Evolutionary conservation across 331 rosid species (phyloP), one percentile per base, ranked within the genome.

Genomic region (Rhamnella rubrinervis): DNA sequence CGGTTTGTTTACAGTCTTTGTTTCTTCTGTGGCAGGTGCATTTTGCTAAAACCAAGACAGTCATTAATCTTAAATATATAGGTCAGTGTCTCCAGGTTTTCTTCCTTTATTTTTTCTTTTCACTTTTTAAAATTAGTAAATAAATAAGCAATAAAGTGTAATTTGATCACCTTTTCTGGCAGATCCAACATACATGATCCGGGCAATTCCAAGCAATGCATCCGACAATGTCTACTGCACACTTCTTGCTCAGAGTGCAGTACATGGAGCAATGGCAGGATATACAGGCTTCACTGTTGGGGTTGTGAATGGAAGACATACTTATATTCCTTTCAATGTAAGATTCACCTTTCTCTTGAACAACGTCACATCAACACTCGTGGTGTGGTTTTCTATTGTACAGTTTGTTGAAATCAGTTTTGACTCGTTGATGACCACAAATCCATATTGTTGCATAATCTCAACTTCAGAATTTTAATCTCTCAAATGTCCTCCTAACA

Each of bases 221-320:
- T 87, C 97, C 7, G 97, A 91, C 83, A 91, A 91, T 15, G 95
- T 91, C 47, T 88, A 91, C 70, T 86, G 91, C 80, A 91, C 97
- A 50, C 95, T 91, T 57, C 96, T 88, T 41, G 96, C 97, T 73
- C 97, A 91, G 72, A 91, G 96, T 75, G 92, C 92, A 3, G 86
- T 91, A 66, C 97, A 91, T 72, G 97, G 97, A 61, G 91, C 95
- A 61, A 88, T 91, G 97, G 96, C 97, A 23, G 97, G 97, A 38
- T 91, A 86, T 70, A 86, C 97, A 0, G 97, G 97, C 72, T 91
- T 79, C 66, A 80, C 85, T 0, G 78, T 79, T 74, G 97, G 97
- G 58, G 96, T 85, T 52, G 96, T 91, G 55, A 85, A 91, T 78
- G 97, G 96, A 83, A 85, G 95, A 76, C 89, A 91, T 55, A 79